A percentile compares a stretch with the other conserved stretches of the same genome.
Evolutionary conservation across 345 rosid genomes (phyloP).

Genomic region (Rhodomyrtus tomentosa): DNA sequence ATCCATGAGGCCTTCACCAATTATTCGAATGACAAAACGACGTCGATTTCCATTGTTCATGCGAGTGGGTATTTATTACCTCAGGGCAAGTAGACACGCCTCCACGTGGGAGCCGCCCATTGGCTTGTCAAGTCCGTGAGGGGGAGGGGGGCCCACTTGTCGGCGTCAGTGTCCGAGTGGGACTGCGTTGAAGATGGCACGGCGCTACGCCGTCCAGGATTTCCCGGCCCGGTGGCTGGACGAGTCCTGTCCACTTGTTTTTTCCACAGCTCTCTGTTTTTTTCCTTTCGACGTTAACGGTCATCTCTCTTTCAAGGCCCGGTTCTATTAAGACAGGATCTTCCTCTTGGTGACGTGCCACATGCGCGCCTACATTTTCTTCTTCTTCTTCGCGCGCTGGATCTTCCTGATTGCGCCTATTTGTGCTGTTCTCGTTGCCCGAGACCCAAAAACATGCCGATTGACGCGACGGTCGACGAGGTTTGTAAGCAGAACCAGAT

Average conservation of each 20-base stretch:
- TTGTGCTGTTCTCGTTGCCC: constrained; percentile 30
- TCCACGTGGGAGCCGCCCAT: not conserved
- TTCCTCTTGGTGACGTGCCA: constrained; percentile 54
- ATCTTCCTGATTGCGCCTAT: constrained; percentile 44
- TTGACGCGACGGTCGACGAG: constrained; percentile 37
- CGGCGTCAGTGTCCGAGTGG: not conserved
- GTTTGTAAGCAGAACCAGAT: constrained; percentile 35
- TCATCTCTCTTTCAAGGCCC: not conserved
- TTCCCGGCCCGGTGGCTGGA: not conserved
- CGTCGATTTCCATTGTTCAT: not conserved
- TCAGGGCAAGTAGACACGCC: not conserved
- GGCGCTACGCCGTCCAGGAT: constrained; percentile 13
- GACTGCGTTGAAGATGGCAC: constrained; percentile 7
- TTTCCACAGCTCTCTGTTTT: not conserved
- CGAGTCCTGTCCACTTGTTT: constrained; percentile 14
- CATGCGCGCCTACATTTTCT: constrained; percentile 36
- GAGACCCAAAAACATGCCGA: constrained; percentile 47
- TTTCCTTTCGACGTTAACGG: not conserved
- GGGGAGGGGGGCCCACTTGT: not conserved
- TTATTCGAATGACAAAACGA: not conserved
- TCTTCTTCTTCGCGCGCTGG: constrained; percentile 58
- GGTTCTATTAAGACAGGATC: not conserved
- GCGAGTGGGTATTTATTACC: not conserved
- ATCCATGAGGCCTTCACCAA: not conserved
- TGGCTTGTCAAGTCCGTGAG: not conserved